These are phyloP conservation scores for Biscutella laevigata DNA, from an alignment of 441 rosid genomes.

Conservation along the genomic window DNA sequence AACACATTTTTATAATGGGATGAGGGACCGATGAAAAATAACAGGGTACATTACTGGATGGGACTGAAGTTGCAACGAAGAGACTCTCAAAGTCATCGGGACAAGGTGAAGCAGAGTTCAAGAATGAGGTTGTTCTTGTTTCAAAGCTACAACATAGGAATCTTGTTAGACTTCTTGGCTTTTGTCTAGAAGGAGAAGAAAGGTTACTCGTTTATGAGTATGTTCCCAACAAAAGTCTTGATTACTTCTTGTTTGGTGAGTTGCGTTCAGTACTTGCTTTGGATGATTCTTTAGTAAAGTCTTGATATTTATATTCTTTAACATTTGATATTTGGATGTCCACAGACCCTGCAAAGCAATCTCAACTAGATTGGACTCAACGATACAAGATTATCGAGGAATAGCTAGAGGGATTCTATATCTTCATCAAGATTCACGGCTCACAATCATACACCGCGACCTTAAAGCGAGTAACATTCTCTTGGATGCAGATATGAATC, in stretches of 20 bases:
- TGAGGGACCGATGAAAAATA: background rate
- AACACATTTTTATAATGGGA: background rate
- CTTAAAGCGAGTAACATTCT: conserved; percentile 44
- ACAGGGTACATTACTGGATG: conserved; percentile 35
- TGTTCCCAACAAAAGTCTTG: conserved; percentile 44
- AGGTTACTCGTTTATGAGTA: conserved; percentile 47
- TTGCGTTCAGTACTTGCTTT: background rate
- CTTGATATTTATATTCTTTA: no score
- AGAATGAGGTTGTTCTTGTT: conserved; percentile 45
- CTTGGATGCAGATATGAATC: conserved; percentile 33
- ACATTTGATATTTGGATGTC: background rate
- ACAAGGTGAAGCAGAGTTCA: conserved; percentile 48
- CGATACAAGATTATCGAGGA: conserved; percentile 35
- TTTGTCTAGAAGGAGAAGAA: conserved; percentile 39
- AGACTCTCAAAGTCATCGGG: conserved; percentile 36
- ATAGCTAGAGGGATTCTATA: conserved; percentile 38
- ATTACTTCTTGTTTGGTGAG: conserved; percentile 44
- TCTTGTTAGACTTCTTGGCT: conserved; percentile 41
- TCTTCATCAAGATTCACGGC: conserved; percentile 45
- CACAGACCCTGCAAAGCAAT: conserved; percentile 31
- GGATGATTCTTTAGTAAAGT: background rate
- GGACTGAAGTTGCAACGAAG: conserved; percentile 42
- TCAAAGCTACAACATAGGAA: conserved; percentile 52
- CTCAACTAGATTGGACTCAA: conserved; percentile 31
- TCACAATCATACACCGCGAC: conserved; percentile 46